phyloP scores from a whole-genome alignment of 176 grass and related monocot genomes.

The barley (Hordeum vulgare) region DNA sequence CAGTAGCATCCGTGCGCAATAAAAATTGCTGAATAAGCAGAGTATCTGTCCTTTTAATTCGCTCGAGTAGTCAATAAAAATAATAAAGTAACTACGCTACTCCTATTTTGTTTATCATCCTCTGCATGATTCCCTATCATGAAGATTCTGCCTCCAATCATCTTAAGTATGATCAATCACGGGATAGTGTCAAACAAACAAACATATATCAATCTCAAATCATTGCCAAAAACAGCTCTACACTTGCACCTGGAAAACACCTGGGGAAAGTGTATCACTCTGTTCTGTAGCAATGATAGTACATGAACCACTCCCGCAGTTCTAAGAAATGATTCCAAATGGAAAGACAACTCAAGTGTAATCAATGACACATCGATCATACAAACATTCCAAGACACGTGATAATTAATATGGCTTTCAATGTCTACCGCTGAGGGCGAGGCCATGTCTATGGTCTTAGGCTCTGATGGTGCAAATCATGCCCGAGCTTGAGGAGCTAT shows the following conservation, averaged over 20 bases:
- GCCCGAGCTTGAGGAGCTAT: too few species aligned
- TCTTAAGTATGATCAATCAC: background rate
- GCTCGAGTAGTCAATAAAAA: background rate
- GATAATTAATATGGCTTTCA: too few species aligned
- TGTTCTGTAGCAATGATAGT: slow-evolving; percentile 8
- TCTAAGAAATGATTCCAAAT: slow-evolving; percentile 25
- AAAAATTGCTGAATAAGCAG: background rate
- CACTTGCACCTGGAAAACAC: slow-evolving; percentile 20
- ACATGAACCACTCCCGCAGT: slow-evolving; percentile 26
- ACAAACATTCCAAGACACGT: slow-evolving; percentile 36
- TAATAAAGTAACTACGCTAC: background rate
- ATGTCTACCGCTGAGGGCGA: too few species aligned
- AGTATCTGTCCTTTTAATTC: background rate
- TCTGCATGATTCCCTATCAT: too few species aligned
- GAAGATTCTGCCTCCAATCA: background rate
- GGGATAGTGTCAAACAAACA: background rate
- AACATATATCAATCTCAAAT: background rate
- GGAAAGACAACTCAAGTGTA: slow-evolving; percentile 3
- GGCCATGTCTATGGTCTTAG: too few species aligned
- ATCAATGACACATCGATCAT: slow-evolving; percentile 31
- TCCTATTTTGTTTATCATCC: background rate
- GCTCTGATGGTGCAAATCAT: too few species aligned
- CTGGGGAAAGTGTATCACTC: background rate
- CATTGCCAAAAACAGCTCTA: slow-evolving; percentile 27
- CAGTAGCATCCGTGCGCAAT: background rate